A percentile compares a stretch with the other conserved stretches of the same genome.
Conservation (phyloP, 2,329 filamentous ascomycete species). For the Penicillium sp. region DNA sequence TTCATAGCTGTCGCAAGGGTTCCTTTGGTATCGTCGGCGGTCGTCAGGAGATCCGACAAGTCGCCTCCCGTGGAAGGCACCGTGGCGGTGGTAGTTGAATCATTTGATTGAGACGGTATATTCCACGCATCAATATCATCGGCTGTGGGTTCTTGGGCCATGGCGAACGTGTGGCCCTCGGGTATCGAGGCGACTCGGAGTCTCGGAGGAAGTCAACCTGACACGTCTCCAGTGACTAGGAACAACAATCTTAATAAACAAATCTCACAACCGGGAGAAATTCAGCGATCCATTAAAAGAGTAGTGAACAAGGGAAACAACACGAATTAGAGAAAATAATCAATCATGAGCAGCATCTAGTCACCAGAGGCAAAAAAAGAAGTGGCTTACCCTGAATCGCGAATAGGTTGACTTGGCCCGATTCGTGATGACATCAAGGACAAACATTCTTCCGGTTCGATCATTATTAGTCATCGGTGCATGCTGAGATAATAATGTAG, state of each 20-base stretch:
- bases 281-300: slow-evolving; percentile 19
- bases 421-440: slow-evolving; percentile 3
- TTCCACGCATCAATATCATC: slow-evolving; percentile 49
- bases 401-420: slow-evolving; percentile 3
- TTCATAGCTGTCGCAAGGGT: slow-evolving; percentile 7
- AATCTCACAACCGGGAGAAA: slow-evolving; percentile 1
- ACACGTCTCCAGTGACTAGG: slow-evolving; percentile 30
- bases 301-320: slow-evolving; percentile 2
- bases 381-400: neutral
- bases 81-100: slow-evolving; percentile 16
- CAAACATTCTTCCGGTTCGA: slow-evolving; percentile 5
- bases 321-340: slow-evolving; percentile 11
- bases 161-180: slow-evolving; percentile 13
- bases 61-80: slow-evolving; percentile 9
- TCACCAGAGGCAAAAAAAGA: slow-evolving; percentile 4
- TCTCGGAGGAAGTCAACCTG: slow-evolving; percentile 20
- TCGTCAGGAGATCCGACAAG: slow-evolving; percentile 14
- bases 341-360: slow-evolving; percentile 6
- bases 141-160: slow-evolving; percentile 20
- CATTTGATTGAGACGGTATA: slow-evolving; percentile 52
- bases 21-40: slow-evolving; percentile 15
- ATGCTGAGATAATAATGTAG: neutral
- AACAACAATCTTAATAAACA: slow-evolving; percentile 22
- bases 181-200: slow-evolving; percentile 11
- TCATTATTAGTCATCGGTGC: slow-evolving; percentile 1